These are phyloP conservation scores for Cordyceps pruinosa DNA, from an alignment of 2,329 filamentous ascomycete species.

Conservation along the genomic window DNA sequence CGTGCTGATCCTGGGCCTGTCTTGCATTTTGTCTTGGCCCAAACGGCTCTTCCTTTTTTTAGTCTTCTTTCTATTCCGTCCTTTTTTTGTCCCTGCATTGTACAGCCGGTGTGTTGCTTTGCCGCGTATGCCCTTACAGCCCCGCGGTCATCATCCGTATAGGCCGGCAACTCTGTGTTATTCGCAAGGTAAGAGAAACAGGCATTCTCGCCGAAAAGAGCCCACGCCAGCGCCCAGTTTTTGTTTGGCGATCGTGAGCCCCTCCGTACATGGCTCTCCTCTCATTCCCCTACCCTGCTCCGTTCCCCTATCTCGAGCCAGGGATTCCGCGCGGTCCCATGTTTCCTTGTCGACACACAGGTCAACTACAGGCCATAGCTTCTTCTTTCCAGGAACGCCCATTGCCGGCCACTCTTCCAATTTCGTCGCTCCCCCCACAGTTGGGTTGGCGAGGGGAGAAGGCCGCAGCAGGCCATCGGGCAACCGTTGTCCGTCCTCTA, in stretches of 20 bases:
- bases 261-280: neutral
- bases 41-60: neutral
- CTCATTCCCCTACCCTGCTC: neutral
- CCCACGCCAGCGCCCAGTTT: neutral
- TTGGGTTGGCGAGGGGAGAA: neutral
- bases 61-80: neutral
- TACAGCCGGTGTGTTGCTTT: neutral
- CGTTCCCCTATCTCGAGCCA: neutral
- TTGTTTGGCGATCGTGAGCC: neutral
- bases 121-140: neutral
- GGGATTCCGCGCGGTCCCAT: neutral
- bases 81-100: neutral
- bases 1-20: neutral
- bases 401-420: constrained; percentile 8
- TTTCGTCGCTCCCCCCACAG: neutral
- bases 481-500: too few relatives aligned
- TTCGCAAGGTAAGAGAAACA: too few relatives aligned
- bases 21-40: neutral
- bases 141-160: neutral
- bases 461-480: neutral
- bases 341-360: neutral
- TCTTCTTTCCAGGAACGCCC: neutral
- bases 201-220: neutral
- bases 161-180: neutral
- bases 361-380: constrained; percentile 4